These are phyloP conservation scores for Chalaropsis ovoidea DNA, from an alignment of 2,329 filamentous ascomycete genomes.

Conservation along the genomic window DNA sequence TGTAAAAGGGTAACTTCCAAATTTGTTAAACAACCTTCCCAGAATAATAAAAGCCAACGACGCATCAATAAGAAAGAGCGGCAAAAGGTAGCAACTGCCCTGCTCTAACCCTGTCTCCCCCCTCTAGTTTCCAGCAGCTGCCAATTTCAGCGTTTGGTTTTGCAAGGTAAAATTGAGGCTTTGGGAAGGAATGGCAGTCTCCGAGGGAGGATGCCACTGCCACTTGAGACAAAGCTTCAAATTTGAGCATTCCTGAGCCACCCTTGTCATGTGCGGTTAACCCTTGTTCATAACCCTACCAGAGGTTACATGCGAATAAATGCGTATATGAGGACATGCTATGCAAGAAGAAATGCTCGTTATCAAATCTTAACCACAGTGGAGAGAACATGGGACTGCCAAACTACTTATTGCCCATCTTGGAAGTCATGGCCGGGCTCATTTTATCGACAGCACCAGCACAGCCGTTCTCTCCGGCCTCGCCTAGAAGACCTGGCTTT, in stretches of 20 bases:
- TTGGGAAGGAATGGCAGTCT: slow-evolving; percentile 13
- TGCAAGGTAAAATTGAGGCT: not conserved
- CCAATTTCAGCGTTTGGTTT: slow-evolving; percentile 4
- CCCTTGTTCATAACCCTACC: not conserved
- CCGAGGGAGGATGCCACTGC: slow-evolving; percentile 7
- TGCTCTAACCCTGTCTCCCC: not conserved
- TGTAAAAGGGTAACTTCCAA: not conserved
- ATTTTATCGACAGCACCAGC: not conserved
- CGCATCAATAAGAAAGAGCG: not conserved
- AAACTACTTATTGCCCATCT: not conserved
- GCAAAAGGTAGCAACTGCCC: not conserved
- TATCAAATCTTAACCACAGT: not conserved
- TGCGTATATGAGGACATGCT: not conserved
- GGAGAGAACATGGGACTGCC: too few relatives aligned
- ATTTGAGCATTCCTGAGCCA: not conserved
- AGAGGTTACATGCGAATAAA: too few relatives aligned
- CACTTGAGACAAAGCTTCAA: not conserved
- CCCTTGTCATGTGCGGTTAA: not conserved
- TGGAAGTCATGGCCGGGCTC: slow-evolving; percentile 15
- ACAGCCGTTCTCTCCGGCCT: not conserved
- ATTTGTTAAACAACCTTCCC: not conserved
- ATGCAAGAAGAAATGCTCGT: too few relatives aligned
- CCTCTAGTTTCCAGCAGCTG: not conserved
- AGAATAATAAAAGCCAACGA: not conserved
- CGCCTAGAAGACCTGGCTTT: not conserved